Percentiles rank a stretch among this genome's conserved stretches.
Conservation (phyloP, 495 filamentous ascomycete species). For the Glutinoglossum americanum region DNA sequence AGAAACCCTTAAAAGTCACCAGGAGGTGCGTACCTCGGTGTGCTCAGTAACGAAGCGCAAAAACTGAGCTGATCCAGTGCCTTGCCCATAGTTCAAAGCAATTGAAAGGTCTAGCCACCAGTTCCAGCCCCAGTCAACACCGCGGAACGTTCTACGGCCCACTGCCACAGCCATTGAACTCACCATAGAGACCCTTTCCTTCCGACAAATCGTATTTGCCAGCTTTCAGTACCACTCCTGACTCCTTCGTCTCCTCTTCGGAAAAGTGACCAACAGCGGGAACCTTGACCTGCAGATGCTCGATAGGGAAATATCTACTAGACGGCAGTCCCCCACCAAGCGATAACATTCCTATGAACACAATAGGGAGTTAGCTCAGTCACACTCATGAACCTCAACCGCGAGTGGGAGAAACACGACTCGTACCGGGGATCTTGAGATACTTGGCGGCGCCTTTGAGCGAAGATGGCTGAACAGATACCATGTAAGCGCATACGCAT, state of each 20-base stretch:
- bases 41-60: slow-evolving; percentile 82
- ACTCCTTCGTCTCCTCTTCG: slow-evolving; percentile 33
- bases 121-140: slow-evolving; percentile 14
- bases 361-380: background rate
- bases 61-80: slow-evolving; percentile 66
- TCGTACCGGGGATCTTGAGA: slow-evolving; percentile 35
- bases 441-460: slow-evolving; percentile 52
- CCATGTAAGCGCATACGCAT: background rate
- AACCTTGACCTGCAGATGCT: slow-evolving; percentile 44
- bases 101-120: slow-evolving; percentile 36
- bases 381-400: background rate
- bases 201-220: slow-evolving; percentile 65
- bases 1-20: background rate
- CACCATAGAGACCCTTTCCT: slow-evolving; percentile 35
- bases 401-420: slow-evolving; percentile 18
- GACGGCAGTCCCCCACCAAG: slow-evolving; percentile 85
- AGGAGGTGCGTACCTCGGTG: slow-evolving; percentile 30
- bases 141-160: background rate
- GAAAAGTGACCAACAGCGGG: slow-evolving; percentile 45
- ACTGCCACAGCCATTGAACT: slow-evolving; percentile 12
- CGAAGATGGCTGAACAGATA: slow-evolving; percentile 7
- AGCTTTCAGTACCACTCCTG: slow-evolving; percentile 32
- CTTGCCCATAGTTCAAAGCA: slow-evolving; percentile 77
- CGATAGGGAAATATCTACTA: slow-evolving; percentile 72
- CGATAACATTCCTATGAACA: slow-evolving; percentile 38